phyloP scores from a whole-genome alignment of 75 land plant genomes.

The Cunninghamia lanceolata region DNA sequence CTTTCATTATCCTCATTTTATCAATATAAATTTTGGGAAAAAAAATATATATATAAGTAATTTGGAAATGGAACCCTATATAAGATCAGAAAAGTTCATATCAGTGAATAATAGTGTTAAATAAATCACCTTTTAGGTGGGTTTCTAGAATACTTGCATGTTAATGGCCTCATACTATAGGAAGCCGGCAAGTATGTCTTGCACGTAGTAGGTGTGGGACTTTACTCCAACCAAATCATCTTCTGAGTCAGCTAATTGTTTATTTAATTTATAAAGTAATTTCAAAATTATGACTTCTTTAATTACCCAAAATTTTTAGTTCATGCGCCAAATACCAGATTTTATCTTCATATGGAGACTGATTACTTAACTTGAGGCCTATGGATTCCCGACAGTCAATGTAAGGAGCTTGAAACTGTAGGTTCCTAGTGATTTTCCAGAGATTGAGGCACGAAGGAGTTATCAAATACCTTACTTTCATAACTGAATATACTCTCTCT shows the following conservation, averaged over 20 bases:
- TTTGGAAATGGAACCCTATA: neutral
- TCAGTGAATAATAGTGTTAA: neutral
- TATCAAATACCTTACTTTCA: neutral
- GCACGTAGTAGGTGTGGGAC: neutral
- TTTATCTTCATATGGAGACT: neutral
- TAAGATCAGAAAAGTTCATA: neutral
- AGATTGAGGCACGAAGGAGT: neutral
- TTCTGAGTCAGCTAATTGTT: too few relatives aligned
- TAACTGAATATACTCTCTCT: neutral
- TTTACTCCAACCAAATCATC: neutral
- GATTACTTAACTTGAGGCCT: neutral
- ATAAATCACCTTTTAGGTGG: neutral
- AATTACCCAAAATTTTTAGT: neutral
- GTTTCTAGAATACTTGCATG: neutral
- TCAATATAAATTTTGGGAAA: neutral
- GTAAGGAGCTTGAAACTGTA: neutral
- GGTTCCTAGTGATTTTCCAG: neutral
- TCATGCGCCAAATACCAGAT: conserved; percentile 11
- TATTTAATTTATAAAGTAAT: too few relatives aligned
- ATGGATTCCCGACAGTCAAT: neutral
- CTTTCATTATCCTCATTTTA: neutral
- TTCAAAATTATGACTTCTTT: too few relatives aligned
- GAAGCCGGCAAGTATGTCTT: neutral
- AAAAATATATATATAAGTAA: neutral
- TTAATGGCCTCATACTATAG: neutral